Base-by-base conservation (phyloP, 495 filamentous ascomycete genomes). In the Halenospora varia region DNA sequence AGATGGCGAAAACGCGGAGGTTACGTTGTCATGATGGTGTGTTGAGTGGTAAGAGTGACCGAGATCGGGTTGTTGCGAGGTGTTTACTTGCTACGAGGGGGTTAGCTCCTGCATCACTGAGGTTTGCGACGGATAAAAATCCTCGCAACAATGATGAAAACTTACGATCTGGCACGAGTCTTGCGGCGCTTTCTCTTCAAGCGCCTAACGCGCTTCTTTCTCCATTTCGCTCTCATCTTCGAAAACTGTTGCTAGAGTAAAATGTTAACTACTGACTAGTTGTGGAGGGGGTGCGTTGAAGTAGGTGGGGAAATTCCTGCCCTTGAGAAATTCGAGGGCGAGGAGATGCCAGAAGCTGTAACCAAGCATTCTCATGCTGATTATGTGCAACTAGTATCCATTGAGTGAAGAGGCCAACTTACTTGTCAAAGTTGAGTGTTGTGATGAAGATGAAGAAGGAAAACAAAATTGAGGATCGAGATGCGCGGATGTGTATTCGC, bases 121-220 rank as follows among this genome's bases (percentile, higher is more conserved):
- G 20, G 42, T 53, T 63, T 48, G 57, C 57, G 52, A 29, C 3
- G 47, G 19, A 24, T 40, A 47, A 44, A 29, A 25, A 19, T 24
- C 26, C 25, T 25, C 23, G 10, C 1, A 41, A 22, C 40, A 15
- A 15, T 20, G 51, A 46, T 1, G 53, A 15, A 13, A 17, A 76
- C 87, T 79, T 82, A 96, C 92, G 82, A 88, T 80, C 92, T 80
- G 65, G 91, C 92, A 73, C 92, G 86, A 78, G 91, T 94, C 91
- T 97, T 97, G 90, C 92, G 93, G 76, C 92, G 87, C 92, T 97
- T 97, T 75, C 90, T 85, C 86, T 97, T 97, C 77, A 97, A 88
- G 77, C 92, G 86, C 63, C 92, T 87, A 80, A 95, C 90, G 72
- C 92, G 83, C 92, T 97, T 97, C 89, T 97, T 97, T 84, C 92